phyloP scores from a whole-genome alignment of 495 filamentous ascomycete species.

The Xylaria flabelliformis region DNA sequence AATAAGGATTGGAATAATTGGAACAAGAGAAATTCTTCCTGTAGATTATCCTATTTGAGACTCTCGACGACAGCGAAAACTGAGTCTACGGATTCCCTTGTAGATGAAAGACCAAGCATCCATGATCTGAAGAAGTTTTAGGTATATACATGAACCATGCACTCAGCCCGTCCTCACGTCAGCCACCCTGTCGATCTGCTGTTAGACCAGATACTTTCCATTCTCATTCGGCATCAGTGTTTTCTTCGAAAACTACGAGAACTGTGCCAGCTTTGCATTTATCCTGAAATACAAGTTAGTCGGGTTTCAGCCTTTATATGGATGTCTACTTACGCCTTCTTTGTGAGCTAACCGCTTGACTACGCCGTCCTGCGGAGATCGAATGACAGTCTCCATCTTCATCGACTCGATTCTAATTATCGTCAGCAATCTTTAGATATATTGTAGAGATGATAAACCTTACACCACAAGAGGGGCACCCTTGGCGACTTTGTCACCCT shows the following conservation, averaged over 20 bases:
- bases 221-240: constrained; percentile 17
- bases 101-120: background rate
- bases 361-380: constrained; percentile 82
- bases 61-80: background rate
- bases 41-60: background rate
- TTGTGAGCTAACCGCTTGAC: constrained; percentile 84
- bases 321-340: constrained; percentile 72
- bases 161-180: background rate
- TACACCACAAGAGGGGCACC: constrained; percentile 87
- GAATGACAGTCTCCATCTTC: constrained; percentile 99
- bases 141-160: constrained; percentile 6
- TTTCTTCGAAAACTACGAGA: constrained; percentile 62
- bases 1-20: background rate
- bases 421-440: background rate
- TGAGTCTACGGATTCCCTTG: background rate
- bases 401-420: constrained; percentile 83
- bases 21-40: background rate
- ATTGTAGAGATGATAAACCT: constrained; percentile 32
- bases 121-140: background rate
- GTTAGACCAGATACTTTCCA: background rate
- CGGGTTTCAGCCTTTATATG: too few relatives aligned
- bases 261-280: constrained; percentile 63
- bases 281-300: constrained; percentile 42
- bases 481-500: constrained; percentile 81
- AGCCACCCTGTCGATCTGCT: background rate